These are phyloP conservation scores for Taiozyma sp. DNA, from an alignment of 1,139 yeast species.

Conservation along the genomic window DNA sequence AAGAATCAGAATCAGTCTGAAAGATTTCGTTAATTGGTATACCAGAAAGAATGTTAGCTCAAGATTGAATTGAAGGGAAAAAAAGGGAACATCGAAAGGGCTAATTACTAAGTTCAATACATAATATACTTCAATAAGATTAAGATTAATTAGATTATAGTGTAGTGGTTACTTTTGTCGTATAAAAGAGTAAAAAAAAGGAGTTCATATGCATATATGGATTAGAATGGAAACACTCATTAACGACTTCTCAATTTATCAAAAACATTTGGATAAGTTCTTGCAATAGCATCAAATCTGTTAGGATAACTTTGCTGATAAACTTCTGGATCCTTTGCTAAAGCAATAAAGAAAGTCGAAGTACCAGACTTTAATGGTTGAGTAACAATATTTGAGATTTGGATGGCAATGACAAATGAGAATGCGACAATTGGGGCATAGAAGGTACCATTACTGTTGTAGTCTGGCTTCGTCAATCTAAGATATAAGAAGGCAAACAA, in stretches of 20 bases:
- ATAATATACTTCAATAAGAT: neutral
- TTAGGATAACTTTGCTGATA: conserved; percentile 75
- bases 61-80: conserved; percentile 27
- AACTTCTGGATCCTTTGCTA: conserved; percentile 86
- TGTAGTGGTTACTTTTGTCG: neutral
- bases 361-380: conserved; percentile 79
- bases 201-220: too few species aligned
- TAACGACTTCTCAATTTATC: conserved; percentile 38
- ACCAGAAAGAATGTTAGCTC: conserved; percentile 69
- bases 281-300: conserved; percentile 65
- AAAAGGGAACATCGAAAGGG: neutral
- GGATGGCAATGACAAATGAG: conserved; percentile 71
- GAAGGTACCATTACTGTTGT: conserved; percentile 62
- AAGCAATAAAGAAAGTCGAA: conserved; percentile 81
- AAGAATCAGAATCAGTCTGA: conserved; percentile 63
- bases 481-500: conserved; percentile 69
- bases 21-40: conserved; percentile 81
- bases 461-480: conserved; percentile 66
- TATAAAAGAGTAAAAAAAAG: too few species aligned
- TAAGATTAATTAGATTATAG: neutral
- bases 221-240: too few species aligned
- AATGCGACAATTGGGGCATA: conserved; percentile 78
- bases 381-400: conserved; percentile 68
- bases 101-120: neutral
- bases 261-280: conserved; percentile 72